Evolutionary conservation across 164 flowering plant species (phyloP).

Genomic region (Annona cherimola): DNA sequence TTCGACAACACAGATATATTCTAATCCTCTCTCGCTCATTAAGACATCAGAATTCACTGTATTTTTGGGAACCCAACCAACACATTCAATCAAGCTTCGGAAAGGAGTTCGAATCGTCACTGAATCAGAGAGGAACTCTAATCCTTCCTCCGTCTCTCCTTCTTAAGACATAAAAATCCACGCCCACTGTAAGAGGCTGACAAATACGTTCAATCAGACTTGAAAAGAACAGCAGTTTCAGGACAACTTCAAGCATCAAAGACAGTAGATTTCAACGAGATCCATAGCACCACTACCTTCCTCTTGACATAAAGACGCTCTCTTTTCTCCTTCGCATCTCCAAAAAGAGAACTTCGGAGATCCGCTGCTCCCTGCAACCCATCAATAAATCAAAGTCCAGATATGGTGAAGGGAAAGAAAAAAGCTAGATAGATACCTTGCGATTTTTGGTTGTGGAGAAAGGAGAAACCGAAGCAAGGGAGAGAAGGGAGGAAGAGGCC

Average conservation of each 20-base stretch:
- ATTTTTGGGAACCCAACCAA: too few relatives aligned
- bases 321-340: background rate
- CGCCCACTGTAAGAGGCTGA: too few relatives aligned
- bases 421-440: conserved; percentile 25
- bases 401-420: background rate
- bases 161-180: too few relatives aligned
- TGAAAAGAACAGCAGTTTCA: too few relatives aligned
- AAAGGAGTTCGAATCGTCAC: too few relatives aligned
- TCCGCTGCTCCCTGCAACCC: background rate
- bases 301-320: background rate
- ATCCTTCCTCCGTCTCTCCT: too few relatives aligned
- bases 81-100: too few relatives aligned
- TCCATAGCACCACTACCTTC: background rate
- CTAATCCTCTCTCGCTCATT: too few relatives aligned
- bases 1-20: too few relatives aligned
- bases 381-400: conserved; percentile 3
- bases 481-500: conserved; percentile 48
- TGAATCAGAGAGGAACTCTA: too few relatives aligned
- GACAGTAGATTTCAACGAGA: background rate
- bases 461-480: conserved; percentile 34
- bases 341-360: background rate
- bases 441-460: conserved; percentile 20
- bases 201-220: too few relatives aligned
- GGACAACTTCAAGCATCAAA: background rate
- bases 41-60: too few relatives aligned